Conservation (phyloP, 2,329 filamentous ascomycete species). For the Bipolaris victoriae region DNA sequence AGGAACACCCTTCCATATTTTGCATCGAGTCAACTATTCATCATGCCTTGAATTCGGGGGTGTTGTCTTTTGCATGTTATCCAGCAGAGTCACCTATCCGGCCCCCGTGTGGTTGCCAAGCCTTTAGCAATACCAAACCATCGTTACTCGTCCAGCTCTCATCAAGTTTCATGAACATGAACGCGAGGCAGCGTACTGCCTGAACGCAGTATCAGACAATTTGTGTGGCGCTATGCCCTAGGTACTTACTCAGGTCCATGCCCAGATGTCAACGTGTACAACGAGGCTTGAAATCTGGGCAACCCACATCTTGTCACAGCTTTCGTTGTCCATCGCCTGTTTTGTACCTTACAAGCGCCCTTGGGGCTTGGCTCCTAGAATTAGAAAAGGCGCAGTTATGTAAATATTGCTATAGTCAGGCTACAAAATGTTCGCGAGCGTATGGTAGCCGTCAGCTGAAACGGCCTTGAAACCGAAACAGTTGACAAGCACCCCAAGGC, state of each 20-base stretch:
- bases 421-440: slow-evolving; percentile 14
- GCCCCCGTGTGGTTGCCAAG: neutral
- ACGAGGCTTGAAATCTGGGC: neutral
- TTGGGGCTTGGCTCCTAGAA: neutral
- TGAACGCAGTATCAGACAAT: neutral
- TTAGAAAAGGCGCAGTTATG: slow-evolving; percentile 7
- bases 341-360: neutral
- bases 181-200: neutral
- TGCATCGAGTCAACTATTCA: neutral
- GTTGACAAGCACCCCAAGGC: slow-evolving; percentile 24
- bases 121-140: neutral
- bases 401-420: neutral
- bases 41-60: too few relatives aligned
- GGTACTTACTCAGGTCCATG: neutral
- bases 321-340: neutral
- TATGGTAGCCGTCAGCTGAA: slow-evolving; percentile 28
- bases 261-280: neutral
- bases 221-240: neutral
- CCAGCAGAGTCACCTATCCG: neutral
- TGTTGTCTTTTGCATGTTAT: neutral
- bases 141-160: neutral
- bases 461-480: slow-evolving; percentile 32
- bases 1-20: neutral
- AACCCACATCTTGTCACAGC: neutral
- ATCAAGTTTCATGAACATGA: neutral